Base-by-base conservation (phyloP, 2,329 filamentous ascomycete genomes). In the Clarireedia sp. region DNA sequence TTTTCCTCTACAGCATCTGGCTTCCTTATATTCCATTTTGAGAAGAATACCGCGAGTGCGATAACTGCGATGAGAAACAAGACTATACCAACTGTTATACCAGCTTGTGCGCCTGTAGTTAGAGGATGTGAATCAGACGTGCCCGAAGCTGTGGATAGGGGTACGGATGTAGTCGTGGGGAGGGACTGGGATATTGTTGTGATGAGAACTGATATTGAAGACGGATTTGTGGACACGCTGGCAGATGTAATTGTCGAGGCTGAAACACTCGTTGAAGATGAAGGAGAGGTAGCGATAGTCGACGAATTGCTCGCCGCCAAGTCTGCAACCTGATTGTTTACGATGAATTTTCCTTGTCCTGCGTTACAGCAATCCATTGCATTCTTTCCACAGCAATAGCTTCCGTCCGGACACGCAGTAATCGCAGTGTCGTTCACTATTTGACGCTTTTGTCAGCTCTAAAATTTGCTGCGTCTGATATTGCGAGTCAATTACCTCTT, bases 361-460 rank as follows among this genome's bases (percentile, higher is more conserved):
- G 33, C 38, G 10, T 43, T 24, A 17, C 54, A 56, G 37, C 48
- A 56, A 36, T 36, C 49, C 3, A 4, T 19, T 6, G 33, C 43
- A 41, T 56, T 56, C 3, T 19, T 40, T 14, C 54, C 54, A 9
- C 54, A 56, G 6, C 48, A 56, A 47, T 48, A 56, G 17, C 54
- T 52, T 17, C 54, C 48, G 47, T 56, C 19, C 36, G 41, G n/a
- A 21, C 41, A 56, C 10, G 40, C 48, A 4, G 48, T 56, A 10
- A 52, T 36, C 43, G n/a, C 14, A 5, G 54, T 52, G 41, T 56
- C 48, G 19, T 50, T 55, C 14, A n/a, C 54, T 46, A n/a, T 29
- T 46, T 9, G 9, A 14, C 14, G 17, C 3, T 8, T 8, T 26
- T 2, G 29, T 55, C 29, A 55, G 54, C 48, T 29, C 2, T 3